These are phyloP conservation scores for Daedaleopsis nitida DNA, from an alignment of 768 basidiomycete genomes.

Conservation along the genomic window DNA sequence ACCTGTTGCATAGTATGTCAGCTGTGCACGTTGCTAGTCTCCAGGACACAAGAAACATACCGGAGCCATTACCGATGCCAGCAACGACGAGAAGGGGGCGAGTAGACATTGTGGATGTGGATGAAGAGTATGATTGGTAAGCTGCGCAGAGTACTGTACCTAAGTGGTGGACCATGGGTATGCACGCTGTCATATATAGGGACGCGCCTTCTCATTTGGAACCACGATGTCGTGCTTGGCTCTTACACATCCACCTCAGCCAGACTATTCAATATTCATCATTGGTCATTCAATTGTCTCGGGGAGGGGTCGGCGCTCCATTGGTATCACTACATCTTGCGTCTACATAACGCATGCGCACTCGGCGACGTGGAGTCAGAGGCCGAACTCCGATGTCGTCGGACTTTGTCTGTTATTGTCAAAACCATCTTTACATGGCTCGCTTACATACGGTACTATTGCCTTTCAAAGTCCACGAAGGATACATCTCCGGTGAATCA, in stretches of 20 bases:
- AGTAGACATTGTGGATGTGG: slow-evolving; percentile 21
- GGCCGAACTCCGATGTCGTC: too few species aligned
- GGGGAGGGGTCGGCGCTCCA: not conserved
- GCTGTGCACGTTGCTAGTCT: not conserved
- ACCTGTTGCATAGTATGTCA: slow-evolving; percentile 23
- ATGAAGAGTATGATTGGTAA: not conserved
- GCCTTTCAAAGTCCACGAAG: not conserved
- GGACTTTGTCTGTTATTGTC: too few species aligned
- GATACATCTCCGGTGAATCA: not conserved
- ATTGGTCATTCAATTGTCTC: not conserved
- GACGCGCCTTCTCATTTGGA: not conserved
- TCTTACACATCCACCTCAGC: not conserved
- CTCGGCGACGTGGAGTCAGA: too few species aligned
- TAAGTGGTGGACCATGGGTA: not conserved
- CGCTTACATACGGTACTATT: not conserved
- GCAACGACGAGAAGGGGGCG: slow-evolving; percentile 41
- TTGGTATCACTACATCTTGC: not conserved
- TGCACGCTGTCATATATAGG: not conserved
- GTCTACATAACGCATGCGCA: too few species aligned
- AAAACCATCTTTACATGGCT: too few species aligned
- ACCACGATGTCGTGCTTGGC: slow-evolving; percentile 2
- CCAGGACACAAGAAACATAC: slow-evolving; percentile 21
- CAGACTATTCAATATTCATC: not conserved
- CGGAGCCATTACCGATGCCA: slow-evolving; percentile 42
- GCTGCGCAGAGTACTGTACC: not conserved